Conservation (phyloP, 2,329 filamentous ascomycete species). For the Thelonectria olida region DNA sequence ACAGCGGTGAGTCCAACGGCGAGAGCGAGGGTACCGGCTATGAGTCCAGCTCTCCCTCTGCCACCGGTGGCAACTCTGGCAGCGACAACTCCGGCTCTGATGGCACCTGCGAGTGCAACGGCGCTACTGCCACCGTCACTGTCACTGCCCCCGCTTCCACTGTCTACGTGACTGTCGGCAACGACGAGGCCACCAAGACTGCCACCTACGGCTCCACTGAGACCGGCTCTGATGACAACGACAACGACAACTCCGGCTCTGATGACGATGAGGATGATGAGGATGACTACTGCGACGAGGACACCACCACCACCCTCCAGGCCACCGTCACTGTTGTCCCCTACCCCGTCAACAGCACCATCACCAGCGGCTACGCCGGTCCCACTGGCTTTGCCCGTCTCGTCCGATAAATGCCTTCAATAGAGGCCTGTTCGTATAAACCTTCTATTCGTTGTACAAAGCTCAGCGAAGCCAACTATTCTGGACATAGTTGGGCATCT, state of each 20-base stretch:
- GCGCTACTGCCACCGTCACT: constrained; percentile 41
- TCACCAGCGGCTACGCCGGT: constrained; percentile 43
- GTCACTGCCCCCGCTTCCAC: constrained; percentile 46
- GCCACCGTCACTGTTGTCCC: constrained; percentile 51
- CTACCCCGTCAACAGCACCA: constrained; percentile 51
- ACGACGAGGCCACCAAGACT: constrained; percentile 32
- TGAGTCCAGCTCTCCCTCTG: constrained; percentile 34
- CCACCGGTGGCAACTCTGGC: constrained; percentile 28
- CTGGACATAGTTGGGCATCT: constrained; percentile 32
- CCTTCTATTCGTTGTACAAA: constrained; percentile 36
- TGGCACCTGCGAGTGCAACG: constrained; percentile 23
- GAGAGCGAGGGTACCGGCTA: neutral
- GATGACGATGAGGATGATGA: constrained; percentile 27
- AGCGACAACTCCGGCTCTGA: no score
- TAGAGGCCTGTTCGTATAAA: constrained; percentile 27
- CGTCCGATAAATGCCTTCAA: constrained; percentile 41
- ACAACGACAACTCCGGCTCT: no score
- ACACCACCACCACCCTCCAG: constrained; percentile 41
- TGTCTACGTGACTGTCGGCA: constrained; percentile 47
- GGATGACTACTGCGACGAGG: constrained; percentile 32
- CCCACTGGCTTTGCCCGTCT: constrained; percentile 49
- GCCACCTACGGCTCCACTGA: constrained; percentile 33
- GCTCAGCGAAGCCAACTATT: constrained; percentile 22
- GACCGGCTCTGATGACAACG: constrained; percentile 16
- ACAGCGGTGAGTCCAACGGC: constrained; percentile 30